A percentile compares a stretch with the other conserved stretches of the same genome.
Conservation (phyloP, 371 early-diverging fungal genomes). For the Apophysomyces elegans region DNA sequence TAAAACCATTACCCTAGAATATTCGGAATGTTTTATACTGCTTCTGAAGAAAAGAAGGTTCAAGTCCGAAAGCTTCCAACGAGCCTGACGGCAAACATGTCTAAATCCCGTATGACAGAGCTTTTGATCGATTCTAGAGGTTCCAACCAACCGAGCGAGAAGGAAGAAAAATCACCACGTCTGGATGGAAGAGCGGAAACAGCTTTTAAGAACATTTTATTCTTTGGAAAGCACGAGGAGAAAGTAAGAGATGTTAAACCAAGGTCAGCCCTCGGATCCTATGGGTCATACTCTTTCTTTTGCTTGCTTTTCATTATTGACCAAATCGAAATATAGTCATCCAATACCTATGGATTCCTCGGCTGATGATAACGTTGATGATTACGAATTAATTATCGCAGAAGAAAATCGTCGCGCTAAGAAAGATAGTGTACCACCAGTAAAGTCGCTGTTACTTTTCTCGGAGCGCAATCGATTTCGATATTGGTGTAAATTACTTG, state of each 20-base stretch:
- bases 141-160: neutral
- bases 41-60: constrained; percentile 40
- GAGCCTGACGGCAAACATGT: constrained; percentile 46
- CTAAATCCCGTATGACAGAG: constrained; percentile 36
- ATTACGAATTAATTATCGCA: constrained; percentile 46
- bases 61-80: constrained; percentile 49
- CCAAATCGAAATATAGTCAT: neutral
- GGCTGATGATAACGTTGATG: constrained; percentile 27
- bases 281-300: neutral
- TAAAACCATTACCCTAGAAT: constrained; percentile 14
- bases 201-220: constrained; percentile 1
- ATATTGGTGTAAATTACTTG: constrained; percentile 42
- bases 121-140: constrained; percentile 20
- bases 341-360: constrained; percentile 2
- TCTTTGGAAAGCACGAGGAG: neutral
- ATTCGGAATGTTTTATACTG: constrained; percentile 35
- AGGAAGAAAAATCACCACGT: constrained; percentile 4
- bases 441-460: constrained; percentile 41
- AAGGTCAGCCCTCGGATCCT: neutral
- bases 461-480: constrained; percentile 40
- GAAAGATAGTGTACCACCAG: constrained; percentile 23
- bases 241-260: neutral
- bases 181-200: neutral
- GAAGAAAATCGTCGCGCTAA: constrained; percentile 50
- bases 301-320: neutral